These are phyloP conservation scores for Ophiostoma sp. DNA, from an alignment of 2,329 filamentous ascomycete genomes.

Conservation along the genomic window DNA sequence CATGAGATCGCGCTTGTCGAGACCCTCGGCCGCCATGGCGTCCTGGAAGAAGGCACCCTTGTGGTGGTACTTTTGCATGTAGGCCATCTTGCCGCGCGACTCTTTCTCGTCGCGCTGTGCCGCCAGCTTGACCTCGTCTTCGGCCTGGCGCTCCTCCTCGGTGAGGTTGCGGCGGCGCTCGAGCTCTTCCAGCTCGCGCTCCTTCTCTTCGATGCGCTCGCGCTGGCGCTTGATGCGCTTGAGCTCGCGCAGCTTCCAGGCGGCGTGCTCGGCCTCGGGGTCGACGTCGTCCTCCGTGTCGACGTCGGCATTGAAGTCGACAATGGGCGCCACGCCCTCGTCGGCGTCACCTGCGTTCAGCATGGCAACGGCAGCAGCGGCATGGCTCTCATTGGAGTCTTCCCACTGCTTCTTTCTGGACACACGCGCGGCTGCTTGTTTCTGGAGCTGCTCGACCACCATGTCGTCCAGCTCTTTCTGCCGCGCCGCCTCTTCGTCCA, in stretches of 20 bases:
- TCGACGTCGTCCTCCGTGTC: conserved; percentile 86
- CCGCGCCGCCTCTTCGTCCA: conserved; percentile 34
- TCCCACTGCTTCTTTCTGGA: conserved; percentile 84
- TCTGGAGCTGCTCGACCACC: conserved; percentile 82
- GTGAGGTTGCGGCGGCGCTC: conserved; percentile 84
- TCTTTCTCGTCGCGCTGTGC: conserved; percentile 76
- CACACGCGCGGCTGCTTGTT: conserved; percentile 64
- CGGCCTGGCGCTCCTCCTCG: conserved; percentile 74
- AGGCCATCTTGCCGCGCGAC: conserved; percentile 71
- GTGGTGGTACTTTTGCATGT: conserved; percentile 95
- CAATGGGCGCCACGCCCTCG: conserved; percentile 58
- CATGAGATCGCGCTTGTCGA: conserved; percentile 80
- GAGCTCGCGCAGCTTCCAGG: conserved; percentile 90
- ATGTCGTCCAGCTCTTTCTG: conserved; percentile 66
- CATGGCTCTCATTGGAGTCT: conserved; percentile 52
- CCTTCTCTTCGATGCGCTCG: conserved; percentile 73
- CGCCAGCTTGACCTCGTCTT: conserved; percentile 73
- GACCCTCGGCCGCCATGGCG: conserved; percentile 66
- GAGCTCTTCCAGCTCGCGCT: conserved; percentile 81
- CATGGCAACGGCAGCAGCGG: conserved; percentile 42
- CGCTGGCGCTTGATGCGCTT: conserved; percentile 82
- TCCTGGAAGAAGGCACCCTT: conserved; percentile 94
- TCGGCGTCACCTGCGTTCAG: conserved; percentile 65
- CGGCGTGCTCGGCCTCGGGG: conserved; percentile 79
- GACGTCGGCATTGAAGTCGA: conserved; percentile 59